These are phyloP conservation scores for Coemansia sp. DNA, from an alignment of 192 early-diverging fungal genomes.

Conservation along the genomic window DNA sequence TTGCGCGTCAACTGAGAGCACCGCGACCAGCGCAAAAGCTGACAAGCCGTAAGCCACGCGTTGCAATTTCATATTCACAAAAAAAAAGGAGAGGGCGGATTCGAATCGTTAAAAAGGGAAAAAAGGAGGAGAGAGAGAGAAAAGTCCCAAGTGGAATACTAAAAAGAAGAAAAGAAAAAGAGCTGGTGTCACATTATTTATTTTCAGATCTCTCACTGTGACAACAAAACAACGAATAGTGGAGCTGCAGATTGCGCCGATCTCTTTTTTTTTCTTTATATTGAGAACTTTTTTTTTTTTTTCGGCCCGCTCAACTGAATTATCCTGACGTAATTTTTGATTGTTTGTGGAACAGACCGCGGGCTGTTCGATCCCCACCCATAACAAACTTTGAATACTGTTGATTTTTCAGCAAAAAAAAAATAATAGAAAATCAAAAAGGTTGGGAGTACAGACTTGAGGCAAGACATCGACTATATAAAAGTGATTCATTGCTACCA, in stretches of 20 bases:
- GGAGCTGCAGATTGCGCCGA: neutral
- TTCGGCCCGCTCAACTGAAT: too few species aligned
- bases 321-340: too few species aligned
- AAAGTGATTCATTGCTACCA: too few species aligned
- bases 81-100: neutral
- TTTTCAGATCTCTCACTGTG: neutral
- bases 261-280: neutral
- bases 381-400: too few species aligned
- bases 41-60: neutral
- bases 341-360: too few species aligned
- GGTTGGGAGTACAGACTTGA: too few species aligned
- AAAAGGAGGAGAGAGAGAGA: neutral
- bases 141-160: neutral
- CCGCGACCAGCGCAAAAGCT: neutral
- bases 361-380: too few species aligned
- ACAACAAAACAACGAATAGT: neutral
- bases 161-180: neutral
- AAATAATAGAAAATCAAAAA: too few species aligned
- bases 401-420: too few species aligned
- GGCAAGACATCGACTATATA: too few species aligned
- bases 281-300: too few species aligned
- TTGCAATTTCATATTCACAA: neutral
- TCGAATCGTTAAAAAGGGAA: constrained; percentile 7
- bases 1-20: neutral
- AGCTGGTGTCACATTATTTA: neutral